A percentile compares a stretch with the other conserved stretches of the same genome.
Conservation (phyloP, 2,329 filamentous ascomycete species). For the Penicillium sp. region DNA sequence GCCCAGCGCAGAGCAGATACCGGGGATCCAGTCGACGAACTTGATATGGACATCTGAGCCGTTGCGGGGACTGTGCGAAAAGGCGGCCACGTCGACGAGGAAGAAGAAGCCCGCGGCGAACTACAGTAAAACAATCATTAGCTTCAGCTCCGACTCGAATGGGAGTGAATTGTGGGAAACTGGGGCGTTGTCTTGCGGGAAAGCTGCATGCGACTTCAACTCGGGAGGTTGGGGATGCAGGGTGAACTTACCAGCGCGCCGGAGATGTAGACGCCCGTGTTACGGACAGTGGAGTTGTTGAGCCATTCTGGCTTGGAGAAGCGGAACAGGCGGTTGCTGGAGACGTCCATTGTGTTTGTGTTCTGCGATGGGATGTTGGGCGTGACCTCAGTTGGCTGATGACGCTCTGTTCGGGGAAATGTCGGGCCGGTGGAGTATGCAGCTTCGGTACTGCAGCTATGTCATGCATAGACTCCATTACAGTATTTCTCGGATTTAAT, state of each 20-base stretch:
- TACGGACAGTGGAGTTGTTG: constrained; percentile 59
- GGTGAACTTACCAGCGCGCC: constrained; percentile 56
- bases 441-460: neutral
- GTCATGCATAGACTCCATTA: neutral
- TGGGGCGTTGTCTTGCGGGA: neutral
- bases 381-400: constrained; percentile 11
- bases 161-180: neutral
- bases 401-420: constrained; percentile 18
- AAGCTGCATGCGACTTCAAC: neutral
- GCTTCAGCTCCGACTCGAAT: neutral
- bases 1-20: constrained; percentile 63
- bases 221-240: constrained; percentile 5
- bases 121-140: constrained; percentile 34
- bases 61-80: constrained; percentile 58
- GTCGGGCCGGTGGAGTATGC: constrained; percentile 10
- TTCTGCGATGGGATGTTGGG: constrained; percentile 5
- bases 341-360: constrained; percentile 35
- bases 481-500: neutral
- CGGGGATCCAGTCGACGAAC: constrained; percentile 67
- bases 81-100: constrained; percentile 61
- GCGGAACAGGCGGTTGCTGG: constrained; percentile 58
- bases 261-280: constrained; percentile 60
- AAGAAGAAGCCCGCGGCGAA: constrained; percentile 67
- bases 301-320: constrained; percentile 64
- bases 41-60: constrained; percentile 59